Percentiles rank a stretch among this genome's conserved stretches.
These are phyloP conservation scores for Tylopilus cervinicoccineus DNA, from an alignment of 768 basidiomycete species.

Conservation along the genomic window DNA sequence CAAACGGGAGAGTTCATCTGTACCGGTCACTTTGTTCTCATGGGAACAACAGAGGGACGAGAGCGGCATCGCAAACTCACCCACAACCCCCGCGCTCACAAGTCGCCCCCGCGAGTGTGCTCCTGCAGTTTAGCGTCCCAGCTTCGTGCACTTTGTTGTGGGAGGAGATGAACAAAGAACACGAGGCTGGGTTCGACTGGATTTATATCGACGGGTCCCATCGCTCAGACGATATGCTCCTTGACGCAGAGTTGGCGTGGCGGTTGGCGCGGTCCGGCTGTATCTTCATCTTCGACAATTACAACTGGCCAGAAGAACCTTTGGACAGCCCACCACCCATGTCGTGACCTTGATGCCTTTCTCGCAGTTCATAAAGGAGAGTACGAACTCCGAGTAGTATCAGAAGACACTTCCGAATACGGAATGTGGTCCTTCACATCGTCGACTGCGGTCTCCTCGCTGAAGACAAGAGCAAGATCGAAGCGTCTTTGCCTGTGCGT, in stretches of 20 bases:
- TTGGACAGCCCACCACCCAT: conserved; percentile 48
- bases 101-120: conserved; percentile 42
- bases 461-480: conserved; percentile 33
- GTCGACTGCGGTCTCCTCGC: conserved; percentile 43
- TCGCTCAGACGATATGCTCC: conserved; percentile 54
- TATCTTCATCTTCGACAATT: conserved; percentile 56
- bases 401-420: conserved; percentile 45
- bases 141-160: conserved; percentile 43
- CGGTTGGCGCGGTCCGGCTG: conserved; percentile 48
- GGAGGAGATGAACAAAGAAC: conserved; percentile 37
- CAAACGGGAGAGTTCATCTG: conserved; percentile 46
- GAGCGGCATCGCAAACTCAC: conserved; percentile 41
- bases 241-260: conserved; percentile 61
- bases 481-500: conserved; percentile 23
- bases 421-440: conserved; percentile 50
- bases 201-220: conserved; percentile 59
- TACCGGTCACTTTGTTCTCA: conserved; percentile 58
- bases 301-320: conserved; percentile 49
- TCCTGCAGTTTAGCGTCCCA: conserved; percentile 51
- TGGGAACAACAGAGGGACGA: conserved; percentile 43
- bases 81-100: conserved; percentile 46
- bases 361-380: conserved; percentile 47
- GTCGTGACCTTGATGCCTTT: conserved; percentile 54
- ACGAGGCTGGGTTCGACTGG: conserved; percentile 50
- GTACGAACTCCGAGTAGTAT: conserved; percentile 39